Conservation (phyloP, 352 stramenopile species). For the Globisporangium rhizosaccharum region DNA sequence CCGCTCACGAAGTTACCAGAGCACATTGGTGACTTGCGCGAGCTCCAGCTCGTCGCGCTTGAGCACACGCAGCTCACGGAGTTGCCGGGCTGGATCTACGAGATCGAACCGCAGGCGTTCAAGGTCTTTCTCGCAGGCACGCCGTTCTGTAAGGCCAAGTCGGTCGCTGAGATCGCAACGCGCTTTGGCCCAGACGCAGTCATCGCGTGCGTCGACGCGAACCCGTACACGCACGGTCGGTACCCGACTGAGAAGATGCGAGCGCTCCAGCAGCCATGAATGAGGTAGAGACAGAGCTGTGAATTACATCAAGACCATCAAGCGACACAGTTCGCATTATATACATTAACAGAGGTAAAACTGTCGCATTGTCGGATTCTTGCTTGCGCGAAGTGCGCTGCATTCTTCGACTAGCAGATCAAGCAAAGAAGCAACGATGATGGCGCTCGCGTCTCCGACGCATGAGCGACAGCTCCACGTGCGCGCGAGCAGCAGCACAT, state of each 20-base stretch:
- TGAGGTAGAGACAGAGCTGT: too few relatives aligned
- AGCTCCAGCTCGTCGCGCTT: not conserved
- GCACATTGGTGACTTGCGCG: not conserved
- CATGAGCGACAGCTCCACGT: not conserved
- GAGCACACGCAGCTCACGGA: not conserved
- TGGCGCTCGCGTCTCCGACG: not conserved
- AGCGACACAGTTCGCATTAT: not conserved
- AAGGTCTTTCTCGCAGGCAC: not conserved
- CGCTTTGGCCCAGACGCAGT: not conserved
- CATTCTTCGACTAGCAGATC: not conserved
- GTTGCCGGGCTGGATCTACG: not conserved
- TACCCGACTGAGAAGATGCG: constrained; percentile 1
- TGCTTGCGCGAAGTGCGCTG: not conserved
- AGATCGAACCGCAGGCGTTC: not conserved
- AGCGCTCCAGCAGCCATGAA: not conserved
- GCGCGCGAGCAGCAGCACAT: not conserved
- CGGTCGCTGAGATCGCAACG: not conserved
- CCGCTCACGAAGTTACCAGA: not conserved
- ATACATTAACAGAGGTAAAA: not conserved
- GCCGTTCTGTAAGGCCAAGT: not conserved
- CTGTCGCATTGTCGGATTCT: too few relatives aligned
- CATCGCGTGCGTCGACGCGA: not conserved
- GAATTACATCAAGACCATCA: too few relatives aligned
- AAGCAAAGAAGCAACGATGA: not conserved
- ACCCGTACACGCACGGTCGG: not conserved